Evolutionary conservation across 768 basidiomycete species (phyloP).

Genomic region (Lactarius tabidus): DNA sequence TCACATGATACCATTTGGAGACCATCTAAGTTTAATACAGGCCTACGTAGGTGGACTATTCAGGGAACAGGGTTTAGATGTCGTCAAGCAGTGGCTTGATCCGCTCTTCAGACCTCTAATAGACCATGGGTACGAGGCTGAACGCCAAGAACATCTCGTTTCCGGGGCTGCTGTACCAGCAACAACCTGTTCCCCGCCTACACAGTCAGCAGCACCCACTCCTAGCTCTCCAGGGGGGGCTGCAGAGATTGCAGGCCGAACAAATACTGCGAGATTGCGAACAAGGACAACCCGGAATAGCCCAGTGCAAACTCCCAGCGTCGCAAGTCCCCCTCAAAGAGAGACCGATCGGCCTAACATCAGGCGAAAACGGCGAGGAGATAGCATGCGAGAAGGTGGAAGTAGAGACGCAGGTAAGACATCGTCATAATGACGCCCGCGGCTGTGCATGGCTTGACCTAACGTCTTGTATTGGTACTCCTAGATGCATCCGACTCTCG

Average conservation of each 20-base stretch:
- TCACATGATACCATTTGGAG: background rate
- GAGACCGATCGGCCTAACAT: background rate
- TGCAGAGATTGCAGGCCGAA: too few relatives aligned
- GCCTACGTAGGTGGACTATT: conserved; percentile 20
- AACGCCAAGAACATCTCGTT: background rate
- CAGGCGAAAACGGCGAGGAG: background rate
- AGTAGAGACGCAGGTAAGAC: background rate
- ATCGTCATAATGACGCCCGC: background rate
- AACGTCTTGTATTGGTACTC: background rate
- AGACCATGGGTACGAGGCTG: conserved; percentile 1
- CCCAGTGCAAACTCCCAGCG: background rate
- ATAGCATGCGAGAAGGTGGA: background rate
- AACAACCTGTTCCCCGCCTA: background rate
- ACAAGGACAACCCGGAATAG: background rate
- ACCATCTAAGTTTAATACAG: background rate
- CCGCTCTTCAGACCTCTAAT: conserved; percentile 3
- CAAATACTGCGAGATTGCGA: background rate
- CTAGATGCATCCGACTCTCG: background rate
- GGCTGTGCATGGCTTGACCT: background rate
- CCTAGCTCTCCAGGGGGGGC: background rate
- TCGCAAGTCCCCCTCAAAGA: background rate
- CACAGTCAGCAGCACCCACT: background rate
- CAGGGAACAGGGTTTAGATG: conserved; percentile 12
- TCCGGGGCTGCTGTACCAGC: background rate
- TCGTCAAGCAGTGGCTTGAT: conserved; percentile 8